A percentile compares a stretch with the other conserved stretches of the same genome.
Conservation (phyloP, 495 filamentous ascomycete genomes). For the Arthonia radiata region DNA sequence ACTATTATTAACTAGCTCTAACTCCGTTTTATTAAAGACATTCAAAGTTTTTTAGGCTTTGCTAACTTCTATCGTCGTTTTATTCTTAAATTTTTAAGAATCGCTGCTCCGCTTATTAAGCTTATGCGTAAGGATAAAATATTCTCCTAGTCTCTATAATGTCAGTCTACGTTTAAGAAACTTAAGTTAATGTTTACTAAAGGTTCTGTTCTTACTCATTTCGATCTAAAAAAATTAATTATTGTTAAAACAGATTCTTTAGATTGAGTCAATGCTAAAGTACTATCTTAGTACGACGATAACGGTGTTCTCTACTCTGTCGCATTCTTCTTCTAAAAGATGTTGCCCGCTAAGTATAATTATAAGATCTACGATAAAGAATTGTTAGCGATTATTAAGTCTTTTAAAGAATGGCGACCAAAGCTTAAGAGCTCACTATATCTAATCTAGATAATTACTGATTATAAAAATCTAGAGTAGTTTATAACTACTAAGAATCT, state of each 20-base stretch:
- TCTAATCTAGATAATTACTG: constrained; percentile 10
- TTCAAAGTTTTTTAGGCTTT: constrained; percentile 12
- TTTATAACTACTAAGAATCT: constrained; percentile 8
- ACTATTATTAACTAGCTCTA: constrained; percentile 9
- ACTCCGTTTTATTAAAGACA: constrained; percentile 7
- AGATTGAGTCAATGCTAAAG: constrained; percentile 5
- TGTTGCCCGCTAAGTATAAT: constrained; percentile 7
- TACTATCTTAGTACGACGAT: constrained; percentile 9
- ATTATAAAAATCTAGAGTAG: constrained; percentile 14
- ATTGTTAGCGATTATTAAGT: constrained; percentile 14
- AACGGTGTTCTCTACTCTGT: constrained; percentile 7
- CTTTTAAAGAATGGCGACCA: constrained; percentile 11
- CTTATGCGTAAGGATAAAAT: constrained; percentile 5
- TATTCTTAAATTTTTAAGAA: constrained; percentile 8
- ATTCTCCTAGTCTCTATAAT: constrained; percentile 13
- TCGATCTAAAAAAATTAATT: constrained; percentile 5
- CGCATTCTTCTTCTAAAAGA: constrained; percentile 12
- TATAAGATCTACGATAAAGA: constrained; percentile 16
- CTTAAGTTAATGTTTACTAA: constrained; percentile 23
- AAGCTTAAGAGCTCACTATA: constrained; percentile 7
- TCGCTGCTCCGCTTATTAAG: constrained; percentile 4
- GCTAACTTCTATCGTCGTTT: constrained; percentile 15
- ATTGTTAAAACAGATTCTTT: constrained; percentile 10
- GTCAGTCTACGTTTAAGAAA: constrained; percentile 21
- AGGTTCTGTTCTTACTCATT: constrained; percentile 9